Evolutionary conservation across 1,139 yeast genomes (phyloP).

Genomic region (Hansenula lynferdii): DNA sequence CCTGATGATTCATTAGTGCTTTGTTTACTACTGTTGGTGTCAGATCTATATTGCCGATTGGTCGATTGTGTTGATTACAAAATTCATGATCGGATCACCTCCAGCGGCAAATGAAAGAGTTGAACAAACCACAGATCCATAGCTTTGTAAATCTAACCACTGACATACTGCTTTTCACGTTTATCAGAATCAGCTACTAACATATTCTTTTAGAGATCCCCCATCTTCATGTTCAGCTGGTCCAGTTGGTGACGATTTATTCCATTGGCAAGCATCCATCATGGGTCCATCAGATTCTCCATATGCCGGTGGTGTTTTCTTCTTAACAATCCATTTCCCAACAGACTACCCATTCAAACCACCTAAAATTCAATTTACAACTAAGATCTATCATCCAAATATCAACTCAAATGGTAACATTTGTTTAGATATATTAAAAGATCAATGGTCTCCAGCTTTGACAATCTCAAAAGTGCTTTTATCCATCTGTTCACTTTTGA

Average conservation of each 20-base stretch:
- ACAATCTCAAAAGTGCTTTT: constrained; percentile 86
- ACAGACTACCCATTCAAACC: constrained; percentile 95
- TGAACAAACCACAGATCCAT: no score
- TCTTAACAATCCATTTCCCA: constrained; percentile 89
- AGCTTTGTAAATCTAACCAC: no score
- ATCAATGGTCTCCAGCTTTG: constrained; percentile 89
- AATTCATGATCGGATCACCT: no score
- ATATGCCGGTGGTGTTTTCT: constrained; percentile 90
- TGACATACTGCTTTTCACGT: no score
- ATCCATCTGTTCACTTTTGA: constrained; percentile 84
- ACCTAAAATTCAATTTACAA: constrained; percentile 86
- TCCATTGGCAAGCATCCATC: constrained; percentile 96
- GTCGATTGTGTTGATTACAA: no score
- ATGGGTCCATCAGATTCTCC: constrained; percentile 97
- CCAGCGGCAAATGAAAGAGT: no score
- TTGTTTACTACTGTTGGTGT: no score
- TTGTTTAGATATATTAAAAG: constrained; percentile 80
- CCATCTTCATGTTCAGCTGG: constrained; percentile 99
- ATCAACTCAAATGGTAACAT: constrained; percentile 86
- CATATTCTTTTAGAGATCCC: constrained; percentile 66
- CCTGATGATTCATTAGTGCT: no score
- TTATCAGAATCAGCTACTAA: no score
- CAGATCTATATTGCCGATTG: no score
- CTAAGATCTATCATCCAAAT: constrained; percentile 88
- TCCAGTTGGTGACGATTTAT: constrained; percentile 94